Base-by-base conservation (phyloP, 257 asterid genomes). In the Solanum gandarillasii region DNA sequence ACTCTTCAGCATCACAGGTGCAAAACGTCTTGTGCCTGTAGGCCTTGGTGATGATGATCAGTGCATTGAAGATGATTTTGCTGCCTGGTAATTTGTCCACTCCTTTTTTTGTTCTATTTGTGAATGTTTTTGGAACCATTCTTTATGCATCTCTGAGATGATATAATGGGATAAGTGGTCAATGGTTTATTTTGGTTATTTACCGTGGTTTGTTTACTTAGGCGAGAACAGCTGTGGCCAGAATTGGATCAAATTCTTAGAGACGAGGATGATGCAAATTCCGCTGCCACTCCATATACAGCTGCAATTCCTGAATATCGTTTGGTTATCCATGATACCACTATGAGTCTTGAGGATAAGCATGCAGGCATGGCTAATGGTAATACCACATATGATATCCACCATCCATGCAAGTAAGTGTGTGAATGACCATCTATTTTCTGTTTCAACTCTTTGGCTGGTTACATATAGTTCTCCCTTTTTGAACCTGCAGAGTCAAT, bases 11-110 rank as follows among this genome's bases (percentile, higher is more conserved):
- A 46, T 87, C 38, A 85, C 90, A 94, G 98, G 96, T 92, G 98
- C 94, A 85, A 94, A 91, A 46, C 92, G 92, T 83, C 72, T 94
- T 88, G 91, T 93, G 84, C 91, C 93, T 23, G 39, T 93, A 27
- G 98, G 98, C 71, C 95, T 94, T 85, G 98, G 98, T 34, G 98
- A 94, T 83, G 96, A 94, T 89, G 98, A 94, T 91, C 98, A 94
- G 89, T 93, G 98, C 92, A 94, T 94, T 32, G 96, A 94, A 90
- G 98, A 94, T 91, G 98, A 94, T 88, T 94, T 94, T 90, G 20
- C 95, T 90, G 94, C 95, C 65, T 94, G 98, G 96, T 94, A 91
- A 91, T 90, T 46, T 87, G n/a, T 31, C 16, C 70, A 55, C 70
- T 82, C 25, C 72, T 79, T 36, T 58, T 27, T 86, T 39, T 46